These are phyloP conservation scores for Limnanthes douglasii DNA, from an alignment of 345 rosid species.

Conservation along the genomic window DNA sequence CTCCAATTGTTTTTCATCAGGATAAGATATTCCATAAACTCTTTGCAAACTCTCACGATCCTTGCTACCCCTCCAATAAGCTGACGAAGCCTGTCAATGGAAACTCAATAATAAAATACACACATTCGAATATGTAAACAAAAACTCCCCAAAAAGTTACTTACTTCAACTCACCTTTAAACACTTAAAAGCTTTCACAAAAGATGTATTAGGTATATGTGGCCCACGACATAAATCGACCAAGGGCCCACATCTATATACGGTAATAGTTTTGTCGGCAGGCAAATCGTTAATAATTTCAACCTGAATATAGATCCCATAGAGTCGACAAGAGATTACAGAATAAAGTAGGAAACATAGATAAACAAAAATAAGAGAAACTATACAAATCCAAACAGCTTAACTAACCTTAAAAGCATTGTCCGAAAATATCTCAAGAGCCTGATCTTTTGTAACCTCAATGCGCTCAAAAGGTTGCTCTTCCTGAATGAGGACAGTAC, in stretches of 20 bases:
- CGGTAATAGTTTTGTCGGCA: slow-evolving; percentile 82
- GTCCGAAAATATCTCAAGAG: slow-evolving; percentile 82
- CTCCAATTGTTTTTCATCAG: slow-evolving; percentile 79
- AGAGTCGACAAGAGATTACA: neutral
- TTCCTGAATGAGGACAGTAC: slow-evolving; percentile 29
- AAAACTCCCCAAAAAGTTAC: slow-evolving; percentile 3
- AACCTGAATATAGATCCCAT: slow-evolving; percentile 33
- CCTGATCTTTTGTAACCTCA: slow-evolving; percentile 84
- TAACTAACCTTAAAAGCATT: slow-evolving; percentile 69
- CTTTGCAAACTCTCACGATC: slow-evolving; percentile 94
- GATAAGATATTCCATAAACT: slow-evolving; percentile 97
- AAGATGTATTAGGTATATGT: slow-evolving; percentile 96
- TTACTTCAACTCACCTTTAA: slow-evolving; percentile 51
- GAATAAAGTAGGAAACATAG: slow-evolving; percentile 2
- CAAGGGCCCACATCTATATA: slow-evolving; percentile 93
- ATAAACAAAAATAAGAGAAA: slow-evolving; percentile 2
- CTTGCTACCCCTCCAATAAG: slow-evolving; percentile 90
- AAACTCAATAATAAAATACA: slow-evolving; percentile 4
- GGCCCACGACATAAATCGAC: slow-evolving; percentile 99
- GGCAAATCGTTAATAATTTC: slow-evolving; percentile 87
- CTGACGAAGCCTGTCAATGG: slow-evolving; percentile 77
- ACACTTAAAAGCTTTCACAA: slow-evolving; percentile 86
- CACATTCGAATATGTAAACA: slow-evolving; percentile 8
- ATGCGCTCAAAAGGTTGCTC: slow-evolving; percentile 93
- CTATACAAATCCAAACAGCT: neutral